Evolutionary conservation across 768 basidiomycete genomes (phyloP).

Genomic region (Dacryopinax primogenitus): DNA sequence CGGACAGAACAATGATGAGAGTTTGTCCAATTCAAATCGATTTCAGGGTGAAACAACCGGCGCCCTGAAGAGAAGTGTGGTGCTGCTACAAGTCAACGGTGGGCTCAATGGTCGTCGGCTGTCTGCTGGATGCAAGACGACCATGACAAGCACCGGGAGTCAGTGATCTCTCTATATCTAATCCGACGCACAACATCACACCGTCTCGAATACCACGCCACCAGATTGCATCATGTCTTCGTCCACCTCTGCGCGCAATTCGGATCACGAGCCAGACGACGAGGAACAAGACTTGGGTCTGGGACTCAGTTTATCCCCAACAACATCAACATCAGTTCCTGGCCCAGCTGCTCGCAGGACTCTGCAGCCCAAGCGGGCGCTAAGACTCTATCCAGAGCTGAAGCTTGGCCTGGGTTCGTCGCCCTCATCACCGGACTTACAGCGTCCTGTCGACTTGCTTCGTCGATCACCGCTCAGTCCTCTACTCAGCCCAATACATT

Average conservation of each 20-base stretch:
- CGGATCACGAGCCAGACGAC: neutral
- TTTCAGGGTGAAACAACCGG: neutral
- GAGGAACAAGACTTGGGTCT: constrained; percentile 4
- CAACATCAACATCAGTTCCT: no score
- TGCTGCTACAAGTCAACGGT: no score
- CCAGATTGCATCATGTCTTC: neutral
- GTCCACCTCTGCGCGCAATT: neutral
- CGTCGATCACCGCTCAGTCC: constrained; percentile 2
- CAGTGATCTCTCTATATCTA: neutral
- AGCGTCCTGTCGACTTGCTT: neutral
- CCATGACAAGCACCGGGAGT: neutral
- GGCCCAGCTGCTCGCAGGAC: neutral
- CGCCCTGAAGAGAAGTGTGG: no score
- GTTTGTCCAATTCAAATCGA: neutral
- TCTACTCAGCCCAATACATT: neutral
- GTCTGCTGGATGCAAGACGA: neutral
- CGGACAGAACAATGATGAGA: neutral
- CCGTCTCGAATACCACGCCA: neutral
- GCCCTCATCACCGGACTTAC: neutral
- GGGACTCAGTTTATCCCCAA: neutral
- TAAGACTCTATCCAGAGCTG: neutral
- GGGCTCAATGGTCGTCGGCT: no score
- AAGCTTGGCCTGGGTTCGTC: neutral
- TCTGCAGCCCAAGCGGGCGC: neutral
- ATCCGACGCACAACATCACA: neutral